Evolutionary conservation across 805 yeast genomes (phyloP), one percentile per base, ranked within the genome.

Genomic region (Sporopachydermia quercuum): DNA sequence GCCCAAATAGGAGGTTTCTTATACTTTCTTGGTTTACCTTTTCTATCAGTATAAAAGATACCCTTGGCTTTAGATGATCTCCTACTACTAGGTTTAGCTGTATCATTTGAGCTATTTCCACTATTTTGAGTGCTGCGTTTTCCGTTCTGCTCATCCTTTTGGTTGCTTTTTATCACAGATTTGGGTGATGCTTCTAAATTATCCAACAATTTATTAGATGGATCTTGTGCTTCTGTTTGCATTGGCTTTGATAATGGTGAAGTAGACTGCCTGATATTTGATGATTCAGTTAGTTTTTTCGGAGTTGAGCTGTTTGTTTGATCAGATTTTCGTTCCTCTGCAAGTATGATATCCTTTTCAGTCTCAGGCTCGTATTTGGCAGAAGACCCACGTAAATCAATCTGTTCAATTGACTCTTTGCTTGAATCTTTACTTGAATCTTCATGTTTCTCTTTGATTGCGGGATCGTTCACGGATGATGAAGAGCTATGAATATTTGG

Each of bases 1-100:
- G 95, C 94, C 94, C 94, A 86, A 3, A 74, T 65, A 3, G 95
- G 95, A 3, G 81, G 81, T 37, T 60, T 63, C 11, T 57, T 57
- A 55, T 80, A 80, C 47, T 81, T 60, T 41, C 57, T 69, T 2
- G 91, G 87, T 56, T 78, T 76, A 3, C 47, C 42, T 4, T 49
- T 44, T 19, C 49, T 47, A 36, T 34, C 8, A 37, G 40, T 18
- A n/a, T n/a, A n/a, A n/a, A n/a, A n/a, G n/a, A n/a, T n/a, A n/a
- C n/a, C n/a, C n/a, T n/a, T n/a, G n/a, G n/a, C n/a, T 18, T 36
- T 35, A 34, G 13, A 33, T 6, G 39, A 34, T 38, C 30, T 23
- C 30, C 30, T 8, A 8, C 13, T 8, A 8, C 30, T n/a, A 8
- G 30, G n/a, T 23, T 23, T 23, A 8, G 13, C 30, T 23, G 30